Conservation (phyloP, 176 grass and related monocot genomes). For the Avena atlantica region DNA sequence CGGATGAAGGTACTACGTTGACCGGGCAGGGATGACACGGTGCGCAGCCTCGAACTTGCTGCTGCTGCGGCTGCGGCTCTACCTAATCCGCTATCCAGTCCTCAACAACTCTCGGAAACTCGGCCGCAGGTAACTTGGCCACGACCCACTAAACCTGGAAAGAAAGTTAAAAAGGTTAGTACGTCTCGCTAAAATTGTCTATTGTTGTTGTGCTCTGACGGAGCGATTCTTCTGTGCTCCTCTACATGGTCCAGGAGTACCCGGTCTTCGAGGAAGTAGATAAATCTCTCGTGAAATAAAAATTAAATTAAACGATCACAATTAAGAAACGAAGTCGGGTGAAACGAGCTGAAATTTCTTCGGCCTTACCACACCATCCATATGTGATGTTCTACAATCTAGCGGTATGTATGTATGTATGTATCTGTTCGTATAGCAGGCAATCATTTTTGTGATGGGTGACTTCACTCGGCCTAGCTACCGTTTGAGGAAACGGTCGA, state of each 20-base stretch:
- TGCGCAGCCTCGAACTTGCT: background rate
- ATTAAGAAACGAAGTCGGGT: no score
- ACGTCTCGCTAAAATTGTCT: background rate
- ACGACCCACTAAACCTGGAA: slow-evolving; percentile 49
- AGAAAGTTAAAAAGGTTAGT: background rate
- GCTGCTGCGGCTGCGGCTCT: background rate
- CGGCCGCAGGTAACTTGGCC: background rate
- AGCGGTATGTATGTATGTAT: no score
- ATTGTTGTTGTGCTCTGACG: no score
- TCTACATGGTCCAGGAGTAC: no score
- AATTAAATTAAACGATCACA: no score
- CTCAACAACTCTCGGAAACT: slow-evolving; percentile 40
- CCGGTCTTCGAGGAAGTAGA: no score
- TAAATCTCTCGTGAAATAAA: no score
- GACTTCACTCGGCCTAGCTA: background rate
- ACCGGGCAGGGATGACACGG: background rate
- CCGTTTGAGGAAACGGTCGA: background rate
- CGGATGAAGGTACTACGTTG: background rate
- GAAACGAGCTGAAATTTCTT: no score
- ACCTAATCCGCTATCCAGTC: slow-evolving; percentile 44
- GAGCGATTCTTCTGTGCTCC: no score
- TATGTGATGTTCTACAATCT: no score
- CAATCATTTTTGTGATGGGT: background rate
- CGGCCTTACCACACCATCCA: no score
- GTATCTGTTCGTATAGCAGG: no score